Conservation (phyloP, 208 protist species). For the Leishmania martiniquensis region DNA sequence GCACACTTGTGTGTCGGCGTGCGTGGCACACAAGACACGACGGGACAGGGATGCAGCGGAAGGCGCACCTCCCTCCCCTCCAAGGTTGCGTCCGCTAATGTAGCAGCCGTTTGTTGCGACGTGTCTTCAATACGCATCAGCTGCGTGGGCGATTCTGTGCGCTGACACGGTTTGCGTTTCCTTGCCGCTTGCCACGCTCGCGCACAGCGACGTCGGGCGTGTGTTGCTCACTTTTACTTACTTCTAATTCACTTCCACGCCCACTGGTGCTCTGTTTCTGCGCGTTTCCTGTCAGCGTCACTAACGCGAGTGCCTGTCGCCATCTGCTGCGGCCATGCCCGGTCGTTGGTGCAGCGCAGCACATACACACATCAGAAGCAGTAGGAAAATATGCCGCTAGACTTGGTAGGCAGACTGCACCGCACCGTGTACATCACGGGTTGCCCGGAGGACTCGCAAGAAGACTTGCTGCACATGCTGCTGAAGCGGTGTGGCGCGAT, state of each 20-base stretch:
- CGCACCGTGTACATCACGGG: slow-evolving; percentile 83
- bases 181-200: not conserved
- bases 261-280: not conserved
- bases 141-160: not conserved
- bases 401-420: slow-evolving; percentile 86
- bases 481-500: slow-evolving; percentile 72
- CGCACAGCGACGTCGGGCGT: not conserved
- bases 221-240: not conserved
- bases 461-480: slow-evolving; percentile 79
- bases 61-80: too few relatives aligned
- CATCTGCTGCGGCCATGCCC: not conserved
- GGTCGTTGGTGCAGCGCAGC: too few relatives aligned
- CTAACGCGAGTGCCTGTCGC: not conserved
- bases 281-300: not conserved
- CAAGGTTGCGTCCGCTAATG: too few relatives aligned
- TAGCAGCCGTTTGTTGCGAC: not conserved
- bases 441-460: slow-evolving; percentile 54
- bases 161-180: not conserved
- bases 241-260: too few relatives aligned
- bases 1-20: too few relatives aligned
- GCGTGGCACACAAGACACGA: too few relatives aligned
- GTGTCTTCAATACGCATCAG: not conserved
- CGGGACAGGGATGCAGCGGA: too few relatives aligned
- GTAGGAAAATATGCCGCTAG: slow-evolving; percentile 54
- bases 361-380: not conserved